Percentiles rank a stretch among this genome's conserved stretches.
phyloP scores from a whole-genome alignment of 73 alveolate genomes.

The Uronychia setigera region DNA sequence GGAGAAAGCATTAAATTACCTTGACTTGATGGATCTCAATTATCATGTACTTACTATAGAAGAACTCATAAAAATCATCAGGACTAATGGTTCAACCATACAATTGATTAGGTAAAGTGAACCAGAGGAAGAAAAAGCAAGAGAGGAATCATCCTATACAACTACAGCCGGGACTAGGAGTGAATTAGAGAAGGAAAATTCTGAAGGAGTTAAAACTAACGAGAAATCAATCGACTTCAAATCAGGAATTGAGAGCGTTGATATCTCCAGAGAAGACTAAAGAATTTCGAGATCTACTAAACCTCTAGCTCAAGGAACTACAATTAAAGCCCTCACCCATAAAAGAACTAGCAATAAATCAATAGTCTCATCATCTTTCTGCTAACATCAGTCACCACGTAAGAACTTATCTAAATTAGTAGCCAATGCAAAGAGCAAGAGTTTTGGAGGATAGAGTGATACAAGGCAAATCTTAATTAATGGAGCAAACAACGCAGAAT shows the following conservation, averaged over 20 bases:
- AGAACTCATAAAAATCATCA: neutral
- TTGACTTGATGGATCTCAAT: constrained; percentile 35
- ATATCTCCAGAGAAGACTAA: neutral
- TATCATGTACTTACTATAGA: constrained; percentile 19
- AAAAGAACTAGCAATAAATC: neutral
- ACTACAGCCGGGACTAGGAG: neutral
- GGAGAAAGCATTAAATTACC: constrained; percentile 25
- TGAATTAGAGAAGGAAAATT: neutral
- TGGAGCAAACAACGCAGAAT: neutral
- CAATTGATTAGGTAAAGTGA: neutral
- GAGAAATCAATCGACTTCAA: neutral
- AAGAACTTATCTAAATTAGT: neutral
- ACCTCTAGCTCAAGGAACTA: neutral
- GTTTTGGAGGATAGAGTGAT: neutral
- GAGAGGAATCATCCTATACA: neutral
- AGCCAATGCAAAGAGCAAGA: neutral
- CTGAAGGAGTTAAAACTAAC: neutral
- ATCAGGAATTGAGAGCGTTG: neutral
- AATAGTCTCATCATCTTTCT: neutral
- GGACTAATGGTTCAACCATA: neutral
- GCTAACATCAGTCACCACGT: neutral
- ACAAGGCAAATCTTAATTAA: neutral
- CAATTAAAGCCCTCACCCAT: neutral
- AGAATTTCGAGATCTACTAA: neutral
- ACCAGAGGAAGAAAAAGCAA: neutral